phyloP scores from a whole-genome alignment of 2,329 filamentous ascomycete species.

The Aspergillus glaucus region DNA sequence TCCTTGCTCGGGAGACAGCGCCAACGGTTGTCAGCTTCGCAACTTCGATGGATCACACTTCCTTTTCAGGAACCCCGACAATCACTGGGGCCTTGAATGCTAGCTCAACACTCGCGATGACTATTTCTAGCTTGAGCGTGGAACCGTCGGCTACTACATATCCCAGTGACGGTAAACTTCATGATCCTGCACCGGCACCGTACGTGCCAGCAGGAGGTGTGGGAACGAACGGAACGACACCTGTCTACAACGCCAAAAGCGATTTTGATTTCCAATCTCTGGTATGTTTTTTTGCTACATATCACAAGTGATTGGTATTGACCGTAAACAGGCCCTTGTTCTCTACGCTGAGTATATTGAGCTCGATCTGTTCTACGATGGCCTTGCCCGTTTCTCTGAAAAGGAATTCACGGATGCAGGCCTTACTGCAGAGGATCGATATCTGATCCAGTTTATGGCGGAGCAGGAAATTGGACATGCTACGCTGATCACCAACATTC shows the following conservation, averaged over 20 bases:
- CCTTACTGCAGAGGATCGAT: slow-evolving; percentile 62
- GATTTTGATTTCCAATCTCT: slow-evolving; percentile 81
- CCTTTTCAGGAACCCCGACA: slow-evolving; percentile 60
- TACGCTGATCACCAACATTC: slow-evolving; percentile 69
- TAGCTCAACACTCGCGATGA: slow-evolving; percentile 43
- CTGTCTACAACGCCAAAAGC: slow-evolving; percentile 69
- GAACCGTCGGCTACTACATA: slow-evolving; percentile 61
- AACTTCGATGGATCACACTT: slow-evolving; percentile 58
- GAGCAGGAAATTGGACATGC: slow-evolving; percentile 73
- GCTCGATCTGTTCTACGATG: slow-evolving; percentile 74
- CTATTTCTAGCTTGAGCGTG: slow-evolving; percentile 52
- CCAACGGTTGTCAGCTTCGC: slow-evolving; percentile 43
- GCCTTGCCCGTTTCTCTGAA: slow-evolving; percentile 61
- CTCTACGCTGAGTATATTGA: slow-evolving; percentile 83
- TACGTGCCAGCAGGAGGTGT: slow-evolving; percentile 67
- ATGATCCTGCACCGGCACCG: slow-evolving; percentile 62
- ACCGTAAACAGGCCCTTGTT: slow-evolving; percentile 48
- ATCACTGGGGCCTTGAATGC: slow-evolving; percentile 62
- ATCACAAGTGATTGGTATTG: neutral
- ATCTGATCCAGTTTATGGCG: slow-evolving; percentile 68
- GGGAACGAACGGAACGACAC: slow-evolving; percentile 69
- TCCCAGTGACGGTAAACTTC: slow-evolving; percentile 62
- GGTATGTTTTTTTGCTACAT: slow-evolving; percentile 17
- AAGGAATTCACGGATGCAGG: slow-evolving; percentile 65
- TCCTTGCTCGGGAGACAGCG: slow-evolving; percentile 6